Evolutionary conservation across 2,329 filamentous ascomycete genomes (phyloP).

Genomic region (Penicillium griseofulvum): DNA sequence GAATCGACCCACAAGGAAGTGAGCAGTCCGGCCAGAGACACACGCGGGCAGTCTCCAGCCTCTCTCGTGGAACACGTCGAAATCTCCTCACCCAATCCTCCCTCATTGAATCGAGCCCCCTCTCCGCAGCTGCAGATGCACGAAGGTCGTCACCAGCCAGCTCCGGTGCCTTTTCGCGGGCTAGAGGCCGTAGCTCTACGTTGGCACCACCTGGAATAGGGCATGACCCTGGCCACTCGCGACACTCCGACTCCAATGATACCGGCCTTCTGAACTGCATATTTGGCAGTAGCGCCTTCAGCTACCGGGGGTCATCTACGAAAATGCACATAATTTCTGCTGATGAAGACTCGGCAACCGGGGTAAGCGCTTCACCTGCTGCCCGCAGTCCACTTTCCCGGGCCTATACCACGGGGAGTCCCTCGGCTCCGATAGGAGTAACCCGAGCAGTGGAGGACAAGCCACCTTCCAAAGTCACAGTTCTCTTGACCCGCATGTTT

Average conservation of each 20-base stretch:
- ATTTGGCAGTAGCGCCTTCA: slow-evolving; percentile 59
- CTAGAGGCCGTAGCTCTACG: slow-evolving; percentile 47
- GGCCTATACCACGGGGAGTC: slow-evolving; percentile 39
- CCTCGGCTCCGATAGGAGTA: slow-evolving; percentile 27
- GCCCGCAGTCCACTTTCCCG: slow-evolving; percentile 38
- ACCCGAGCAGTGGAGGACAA: slow-evolving; percentile 33
- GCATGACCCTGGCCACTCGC: slow-evolving; percentile 37
- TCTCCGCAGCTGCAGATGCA: slow-evolving; percentile 33
- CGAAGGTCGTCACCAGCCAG: slow-evolving; percentile 33
- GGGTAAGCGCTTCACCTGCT: slow-evolving; percentile 26
- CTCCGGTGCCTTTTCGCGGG: slow-evolving; percentile 42
- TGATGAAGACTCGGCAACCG: slow-evolving; percentile 33
- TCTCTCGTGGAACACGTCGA: slow-evolving; percentile 37
- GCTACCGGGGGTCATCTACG: slow-evolving; percentile 58
- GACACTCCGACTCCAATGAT: slow-evolving; percentile 51
- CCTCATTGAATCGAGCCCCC: slow-evolving; percentile 33
- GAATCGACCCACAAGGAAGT: slow-evolving; percentile 34
- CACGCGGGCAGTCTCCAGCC: slow-evolving; percentile 39
- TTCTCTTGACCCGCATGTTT: slow-evolving; percentile 59
- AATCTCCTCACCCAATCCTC: slow-evolving; percentile 36
- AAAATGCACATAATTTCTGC: slow-evolving; percentile 58
- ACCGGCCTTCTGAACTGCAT: slow-evolving; percentile 56
- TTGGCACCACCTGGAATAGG: slow-evolving; percentile 36
- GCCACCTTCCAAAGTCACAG: slow-evolving; percentile 49
- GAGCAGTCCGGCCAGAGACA: slow-evolving; percentile 33